Conservation (phyloP, 2,329 filamentous ascomycete species). For the Fusarium lyarnte region DNA sequence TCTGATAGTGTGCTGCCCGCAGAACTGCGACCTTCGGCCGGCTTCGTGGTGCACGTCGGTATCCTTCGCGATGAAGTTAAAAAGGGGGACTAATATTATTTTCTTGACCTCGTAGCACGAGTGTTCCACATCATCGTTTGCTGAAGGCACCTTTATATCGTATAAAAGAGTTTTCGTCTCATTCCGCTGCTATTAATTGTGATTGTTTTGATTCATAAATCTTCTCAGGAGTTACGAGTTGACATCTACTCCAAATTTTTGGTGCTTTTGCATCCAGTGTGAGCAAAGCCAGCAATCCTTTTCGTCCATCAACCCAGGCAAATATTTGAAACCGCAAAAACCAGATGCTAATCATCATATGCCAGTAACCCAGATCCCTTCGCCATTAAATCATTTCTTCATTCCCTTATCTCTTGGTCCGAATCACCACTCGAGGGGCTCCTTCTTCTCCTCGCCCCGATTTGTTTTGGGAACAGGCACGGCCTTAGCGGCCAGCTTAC, state of each 20-base stretch:
- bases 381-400: slow-evolving; percentile 36
- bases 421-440: slow-evolving; percentile 87
- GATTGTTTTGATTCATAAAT: slow-evolving; percentile 16
- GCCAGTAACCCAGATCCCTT: slow-evolving; percentile 31
- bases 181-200: slow-evolving; percentile 11
- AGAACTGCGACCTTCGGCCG: slow-evolving; percentile 69
- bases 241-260: slow-evolving; percentile 18
- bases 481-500: slow-evolving; percentile 66
- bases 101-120: neutral
- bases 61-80: slow-evolving; percentile 59
- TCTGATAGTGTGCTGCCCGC: slow-evolving; percentile 69
- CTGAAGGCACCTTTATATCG: neutral
- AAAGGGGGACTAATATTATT: neutral
- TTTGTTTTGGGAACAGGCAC: slow-evolving; percentile 87
- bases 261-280: slow-evolving; percentile 25
- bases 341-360: slow-evolving; percentile 38
- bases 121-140: neutral
- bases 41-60: slow-evolving; percentile 86
- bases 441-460: slow-evolving; percentile 81
- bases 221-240: slow-evolving; percentile 19
- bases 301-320: slow-evolving; percentile 19
- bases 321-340: slow-evolving; percentile 15
- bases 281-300: slow-evolving; percentile 17
- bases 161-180: slow-evolving; percentile 13
- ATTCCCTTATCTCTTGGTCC: neutral